phyloP scores from a whole-genome alignment of 2,329 filamentous ascomycete genomes.

The Hortaea sp. region DNA sequence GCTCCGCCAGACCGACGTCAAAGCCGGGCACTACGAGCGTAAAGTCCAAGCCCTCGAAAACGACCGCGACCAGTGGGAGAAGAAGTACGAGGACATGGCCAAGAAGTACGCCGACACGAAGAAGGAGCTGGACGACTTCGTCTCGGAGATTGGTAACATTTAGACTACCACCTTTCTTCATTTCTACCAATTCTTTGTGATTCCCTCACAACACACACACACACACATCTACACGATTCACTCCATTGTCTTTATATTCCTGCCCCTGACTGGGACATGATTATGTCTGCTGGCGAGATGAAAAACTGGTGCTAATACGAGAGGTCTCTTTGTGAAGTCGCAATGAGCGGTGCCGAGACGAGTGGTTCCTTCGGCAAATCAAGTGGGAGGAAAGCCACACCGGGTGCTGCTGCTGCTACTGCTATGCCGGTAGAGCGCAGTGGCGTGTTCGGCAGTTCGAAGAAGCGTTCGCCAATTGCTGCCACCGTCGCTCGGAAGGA shows the following conservation, averaged over 20 bases:
- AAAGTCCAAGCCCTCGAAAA: slow-evolving; percentile 95
- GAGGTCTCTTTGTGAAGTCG: not conserved
- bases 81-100: slow-evolving; percentile 95
- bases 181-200: not conserved
- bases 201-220: not conserved
- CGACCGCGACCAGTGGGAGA: slow-evolving; percentile 87
- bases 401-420: too few species aligned
- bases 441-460: too few species aligned
- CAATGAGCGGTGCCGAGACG: not conserved
- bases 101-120: slow-evolving; percentile 76
- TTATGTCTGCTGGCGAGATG: too few species aligned
- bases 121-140: slow-evolving; percentile 87
- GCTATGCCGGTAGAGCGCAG: too few species aligned
- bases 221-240: not conserved
- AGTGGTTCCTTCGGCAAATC: slow-evolving; percentile 1
- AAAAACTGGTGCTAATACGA: not conserved
- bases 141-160: slow-evolving; percentile 86
- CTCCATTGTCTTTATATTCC: not conserved
- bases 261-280: not conserved
- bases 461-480: too few species aligned
- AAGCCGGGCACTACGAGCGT: slow-evolving; percentile 97
- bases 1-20: slow-evolving; percentile 97
- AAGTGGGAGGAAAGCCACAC: not conserved
- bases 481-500: too few species aligned
- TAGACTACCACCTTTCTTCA: slow-evolving; percentile 34